Conservation (phyloP, 495 filamentous ascomycete species). For the Oidiodendron maius region DNA sequence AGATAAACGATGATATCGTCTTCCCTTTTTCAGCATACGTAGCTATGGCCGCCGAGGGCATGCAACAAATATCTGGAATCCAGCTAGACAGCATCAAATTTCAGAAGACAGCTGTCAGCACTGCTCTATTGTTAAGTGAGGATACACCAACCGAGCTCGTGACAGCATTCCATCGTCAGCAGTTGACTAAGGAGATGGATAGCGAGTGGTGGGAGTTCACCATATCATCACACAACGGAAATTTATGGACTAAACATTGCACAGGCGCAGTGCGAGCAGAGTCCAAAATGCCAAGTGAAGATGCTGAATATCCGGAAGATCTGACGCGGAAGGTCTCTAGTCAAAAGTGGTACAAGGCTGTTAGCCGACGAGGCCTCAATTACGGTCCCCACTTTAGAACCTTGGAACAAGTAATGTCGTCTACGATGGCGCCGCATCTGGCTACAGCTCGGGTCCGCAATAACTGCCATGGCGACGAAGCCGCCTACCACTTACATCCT, state of each 20-base stretch:
- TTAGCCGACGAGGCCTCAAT: too few relatives aligned
- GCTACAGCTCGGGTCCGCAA: not conserved
- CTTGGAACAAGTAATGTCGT: too few relatives aligned
- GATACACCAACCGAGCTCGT: constrained; percentile 29
- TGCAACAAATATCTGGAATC: constrained; percentile 12
- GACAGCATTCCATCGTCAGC: constrained; percentile 28
- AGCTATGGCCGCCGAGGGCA: constrained; percentile 48
- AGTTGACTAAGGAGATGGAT: constrained; percentile 30
- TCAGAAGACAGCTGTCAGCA: not conserved
- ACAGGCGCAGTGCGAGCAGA: constrained; percentile 7
- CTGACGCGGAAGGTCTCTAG: too few relatives aligned
- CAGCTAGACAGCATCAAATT: constrained; percentile 3
- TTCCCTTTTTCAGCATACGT: constrained; percentile 38
- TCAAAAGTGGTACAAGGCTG: too few relatives aligned
- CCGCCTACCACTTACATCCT: constrained; percentile 1
- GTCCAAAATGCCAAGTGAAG: not conserved
- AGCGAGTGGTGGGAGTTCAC: constrained; percentile 41
- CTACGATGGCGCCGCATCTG: constrained; percentile 11
- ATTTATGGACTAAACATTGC: constrained; percentile 8
- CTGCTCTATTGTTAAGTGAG: constrained; percentile 22
- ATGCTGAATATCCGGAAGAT: constrained; percentile 1
- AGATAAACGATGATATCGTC: constrained; percentile 10
- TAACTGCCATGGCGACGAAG: not conserved
- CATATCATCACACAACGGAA: constrained; percentile 4
- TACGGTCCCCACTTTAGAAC: not conserved